Base-by-base conservation (phyloP, 202 grass and related monocot genomes). In the Hordeum pubiflorum region DNA sequence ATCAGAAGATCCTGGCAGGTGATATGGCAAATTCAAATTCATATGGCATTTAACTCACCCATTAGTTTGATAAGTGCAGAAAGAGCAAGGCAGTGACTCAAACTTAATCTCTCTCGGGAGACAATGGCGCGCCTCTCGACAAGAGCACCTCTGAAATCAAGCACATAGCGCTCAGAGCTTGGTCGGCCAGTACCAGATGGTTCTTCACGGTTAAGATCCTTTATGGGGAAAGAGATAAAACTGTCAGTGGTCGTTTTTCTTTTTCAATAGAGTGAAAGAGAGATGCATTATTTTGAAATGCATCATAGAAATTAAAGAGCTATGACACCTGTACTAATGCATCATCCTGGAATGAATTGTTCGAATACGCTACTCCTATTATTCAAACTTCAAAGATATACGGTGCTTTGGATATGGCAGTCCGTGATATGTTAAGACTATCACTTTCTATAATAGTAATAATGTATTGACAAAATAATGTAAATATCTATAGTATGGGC, bases 51-150 rank as follows among this genome's bases (percentile, higher is more conserved):
- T 58, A 58, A 80, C 92, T 86, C 94, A 98, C 90, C 91, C 88
- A 90, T 89, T 82, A 60, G 81, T 59, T 75, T 84, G 82, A 93
- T 85, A 66, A 94, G 86, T 46, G 86, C 84, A 81, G 95, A 98
- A 69, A 98, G 86, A 31, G 87, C 90, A 78, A 98, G 95, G 84
- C 95, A 98, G 62, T 98, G 95, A 59, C 95, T 98, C 76, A 98
- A 83, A 88, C 82, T 98, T 79, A 94, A 83, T 86, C 95, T 98
- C 83, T 94, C 95, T 60, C 95, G 62, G 21, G 78, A 84, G 77
- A 98, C 92, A 86, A 98, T 90, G 23, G 92, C 92, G 54, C 54
- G 86, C 39, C 95, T 93, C 85, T 98, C 92, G 21, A 98, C 88
- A 59, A 94, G 76, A 79, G 92, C 87, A 3, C 95, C 92, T 87